These are phyloP conservation scores for Butyriboletus loyo DNA, from an alignment of 768 basidiomycete genomes.

Conservation along the genomic window DNA sequence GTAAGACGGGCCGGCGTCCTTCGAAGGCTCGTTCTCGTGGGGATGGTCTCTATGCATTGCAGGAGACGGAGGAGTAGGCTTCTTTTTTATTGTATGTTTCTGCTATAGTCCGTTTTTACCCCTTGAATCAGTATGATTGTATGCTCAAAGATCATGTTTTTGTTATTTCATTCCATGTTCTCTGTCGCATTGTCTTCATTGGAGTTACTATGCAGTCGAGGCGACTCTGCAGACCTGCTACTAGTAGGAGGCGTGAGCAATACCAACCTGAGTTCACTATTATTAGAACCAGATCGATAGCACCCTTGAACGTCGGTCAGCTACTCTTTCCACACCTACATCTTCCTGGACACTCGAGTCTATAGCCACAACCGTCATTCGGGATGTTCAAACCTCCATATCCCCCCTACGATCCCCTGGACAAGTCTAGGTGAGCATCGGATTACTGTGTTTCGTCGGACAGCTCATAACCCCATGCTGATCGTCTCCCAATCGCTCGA, in stretches of 20 bases:
- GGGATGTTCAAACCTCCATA: slow-evolving; percentile 51
- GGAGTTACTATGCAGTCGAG: neutral
- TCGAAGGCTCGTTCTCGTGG: neutral
- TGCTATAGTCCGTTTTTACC: neutral
- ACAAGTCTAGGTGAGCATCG: slow-evolving; percentile 53
- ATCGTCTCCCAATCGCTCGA: neutral
- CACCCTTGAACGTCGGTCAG: neutral
- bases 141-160: neutral
- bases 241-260: too few species aligned
- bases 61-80: slow-evolving; percentile 5
- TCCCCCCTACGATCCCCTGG: slow-evolving; percentile 72
- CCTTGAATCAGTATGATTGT: slow-evolving; percentile 1
- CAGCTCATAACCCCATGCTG: neutral
- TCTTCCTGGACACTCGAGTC: neutral
- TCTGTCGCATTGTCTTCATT: neutral
- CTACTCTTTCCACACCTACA: neutral
- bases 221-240: too few species aligned
- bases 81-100: neutral
- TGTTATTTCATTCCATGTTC: neutral
- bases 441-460: neutral
- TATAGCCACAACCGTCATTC: neutral
- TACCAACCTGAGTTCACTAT: neutral
- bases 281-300: neutral
- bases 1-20: neutral
- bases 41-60: slow-evolving; percentile 3